Base-by-base conservation (phyloP, 2,329 filamentous ascomycete species). In the Penicillium paneum region DNA sequence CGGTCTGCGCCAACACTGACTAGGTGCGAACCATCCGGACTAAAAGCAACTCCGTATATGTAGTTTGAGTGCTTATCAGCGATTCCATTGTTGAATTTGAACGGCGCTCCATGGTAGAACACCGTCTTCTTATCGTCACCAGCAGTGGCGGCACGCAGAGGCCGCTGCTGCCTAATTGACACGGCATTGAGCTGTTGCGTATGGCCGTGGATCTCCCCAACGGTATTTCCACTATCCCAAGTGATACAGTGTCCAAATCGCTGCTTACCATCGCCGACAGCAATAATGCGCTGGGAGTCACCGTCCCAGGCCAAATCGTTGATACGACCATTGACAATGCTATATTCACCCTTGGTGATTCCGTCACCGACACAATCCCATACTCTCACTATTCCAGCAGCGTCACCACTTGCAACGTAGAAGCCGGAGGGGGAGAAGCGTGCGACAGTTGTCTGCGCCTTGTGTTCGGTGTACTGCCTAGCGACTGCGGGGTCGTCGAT, bases 241-340 rank as follows among this genome's bases (percentile, higher is more conserved):
- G 91, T 97, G 71, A 97, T 91, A 78, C 91, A 96, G 73, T 93
- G 90, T 13, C 93, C 93, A 71, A 91, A 97, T 53, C 91, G 84
- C 77, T 97, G 91, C 69, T 93, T 92, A 48, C 94, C 94, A 65
- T 97, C 90, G 41, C 94, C 94, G 5, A 99, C 93, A 3, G 93
- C 94, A 67, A 97, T 97, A 69, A 99, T 88, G 46, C 94, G 88
- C 78, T 97, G 92, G 57, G 90, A 96, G 75, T 99, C 94, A 54
- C 92, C 93, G 68, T 97, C 94, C 92, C 94, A 99, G 1, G 91
- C 93, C 62, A 99, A 85, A 72, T 99, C 94, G 71, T 96, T 96
- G 76, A 99, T 93, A 50, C 90, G 88, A 12, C 94, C 94, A 32
- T 90, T 91, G 67, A 97, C 92, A 75, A 97, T 97, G 69, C 86